phyloP scores from a whole-genome alignment of 2,329 filamentous ascomycete species.

The Colletotrichum zoysiae region DNA sequence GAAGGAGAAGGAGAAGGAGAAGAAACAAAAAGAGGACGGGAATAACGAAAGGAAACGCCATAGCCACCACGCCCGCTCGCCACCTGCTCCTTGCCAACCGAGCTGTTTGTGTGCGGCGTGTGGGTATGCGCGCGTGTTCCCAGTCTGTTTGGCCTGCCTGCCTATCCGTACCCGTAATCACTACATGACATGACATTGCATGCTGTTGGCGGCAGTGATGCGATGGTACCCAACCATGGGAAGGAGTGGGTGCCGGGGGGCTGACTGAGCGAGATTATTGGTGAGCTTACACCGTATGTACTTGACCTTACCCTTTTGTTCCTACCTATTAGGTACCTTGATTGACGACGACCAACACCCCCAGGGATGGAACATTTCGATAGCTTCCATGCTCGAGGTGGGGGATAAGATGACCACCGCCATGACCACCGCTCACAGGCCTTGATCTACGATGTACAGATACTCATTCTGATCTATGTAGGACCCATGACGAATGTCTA shows the following conservation, averaged over 20 bases:
- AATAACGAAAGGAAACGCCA: neutral
- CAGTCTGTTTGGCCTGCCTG: neutral
- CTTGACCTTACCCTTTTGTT: neutral
- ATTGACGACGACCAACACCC: neutral
- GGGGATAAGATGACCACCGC: constrained; percentile 3
- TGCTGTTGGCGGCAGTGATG: constrained; percentile 8
- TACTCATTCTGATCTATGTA: neutral
- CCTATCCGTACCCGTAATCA: neutral
- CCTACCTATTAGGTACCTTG: neutral
- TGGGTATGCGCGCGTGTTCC: neutral
- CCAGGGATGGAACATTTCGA: constrained; percentile 19
- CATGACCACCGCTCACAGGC: neutral
- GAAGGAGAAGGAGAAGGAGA: neutral
- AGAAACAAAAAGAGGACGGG: neutral
- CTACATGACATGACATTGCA: constrained; percentile 26
- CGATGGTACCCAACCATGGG: neutral
- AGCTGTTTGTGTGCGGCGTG: neutral
- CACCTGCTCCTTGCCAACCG: neutral
- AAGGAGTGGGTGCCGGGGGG: neutral
- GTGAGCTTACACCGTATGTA: neutral
- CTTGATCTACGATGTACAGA: neutral
- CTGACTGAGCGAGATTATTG: neutral
- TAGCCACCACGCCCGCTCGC: neutral
- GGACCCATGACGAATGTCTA: neutral
- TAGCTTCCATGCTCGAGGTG: constrained; percentile 17